Conservation (phyloP, 441 rosid species). For the Eruca vesicaria region DNA sequence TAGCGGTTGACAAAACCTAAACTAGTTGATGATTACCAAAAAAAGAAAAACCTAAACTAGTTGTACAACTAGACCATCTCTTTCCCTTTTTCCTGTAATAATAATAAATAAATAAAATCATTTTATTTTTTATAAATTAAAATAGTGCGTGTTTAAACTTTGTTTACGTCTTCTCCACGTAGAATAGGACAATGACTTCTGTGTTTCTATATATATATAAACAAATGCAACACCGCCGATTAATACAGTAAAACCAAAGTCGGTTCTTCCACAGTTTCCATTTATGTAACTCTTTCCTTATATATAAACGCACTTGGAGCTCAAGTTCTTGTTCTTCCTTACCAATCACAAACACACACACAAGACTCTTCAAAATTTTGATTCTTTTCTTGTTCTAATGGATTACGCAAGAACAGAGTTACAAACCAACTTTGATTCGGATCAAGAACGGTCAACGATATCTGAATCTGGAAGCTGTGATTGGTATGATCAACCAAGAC, state of each 20-base stretch:
- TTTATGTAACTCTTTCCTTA: neutral
- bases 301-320: conserved; percentile 23
- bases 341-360: neutral
- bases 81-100: neutral
- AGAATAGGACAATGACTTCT: neutral
- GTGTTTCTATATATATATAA: neutral
- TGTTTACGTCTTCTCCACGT: conserved; percentile 34
- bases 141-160: neutral
- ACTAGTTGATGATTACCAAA: no score
- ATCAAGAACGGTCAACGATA: conserved; percentile 39
- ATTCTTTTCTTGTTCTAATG: neutral
- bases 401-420: conserved; percentile 17
- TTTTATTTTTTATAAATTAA: neutral
- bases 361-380: neutral
- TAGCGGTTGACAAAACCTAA: conserved; percentile 6
- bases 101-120: neutral
- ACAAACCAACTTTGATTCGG: conserved; percentile 12
- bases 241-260: conserved; percentile 21
- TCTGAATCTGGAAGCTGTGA: conserved; percentile 55
- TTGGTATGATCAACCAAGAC: conserved; percentile 18
- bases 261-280: conserved; percentile 26
- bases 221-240: conserved; percentile 22
- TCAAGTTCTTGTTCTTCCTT: conserved; percentile 17
- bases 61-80: neutral
- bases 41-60: neutral